phyloP scores from a whole-genome alignment of 1,139 yeast genomes.

The Insectozyma bohioensis region DNA sequence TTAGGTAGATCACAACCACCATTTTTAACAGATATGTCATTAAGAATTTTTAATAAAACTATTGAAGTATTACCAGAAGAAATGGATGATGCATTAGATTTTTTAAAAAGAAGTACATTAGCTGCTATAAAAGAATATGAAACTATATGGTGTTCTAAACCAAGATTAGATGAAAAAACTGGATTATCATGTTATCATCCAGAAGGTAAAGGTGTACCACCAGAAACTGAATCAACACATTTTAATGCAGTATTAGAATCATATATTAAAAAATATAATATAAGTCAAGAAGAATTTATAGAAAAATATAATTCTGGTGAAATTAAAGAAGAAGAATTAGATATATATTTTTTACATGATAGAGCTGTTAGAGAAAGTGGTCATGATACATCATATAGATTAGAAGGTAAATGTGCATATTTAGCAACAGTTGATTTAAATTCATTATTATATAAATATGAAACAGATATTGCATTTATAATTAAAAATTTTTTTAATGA shows the following conservation, averaged over 20 bases:
- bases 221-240: conserved; percentile 93
- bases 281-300: conserved; percentile 69
- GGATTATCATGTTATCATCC: conserved; percentile 93
- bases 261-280: conserved; percentile 61
- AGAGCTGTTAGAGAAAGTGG: conserved; percentile 97
- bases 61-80: conserved; percentile 40
- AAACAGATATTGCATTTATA: conserved; percentile 72
- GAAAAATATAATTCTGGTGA: conserved; percentile 65
- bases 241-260: conserved; percentile 73
- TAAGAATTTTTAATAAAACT: conserved; percentile 65
- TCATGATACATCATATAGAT: conserved; percentile 89
- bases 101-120: conserved; percentile 60
- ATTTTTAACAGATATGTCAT: conserved; percentile 91
- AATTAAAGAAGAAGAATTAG: conserved; percentile 74
- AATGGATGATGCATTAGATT: conserved; percentile 46
- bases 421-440: conserved; percentile 91
- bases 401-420: conserved; percentile 87
- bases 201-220: conserved; percentile 87
- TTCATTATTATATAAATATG: conserved; percentile 85
- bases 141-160: conserved; percentile 74
- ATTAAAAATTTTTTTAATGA: conserved; percentile 60
- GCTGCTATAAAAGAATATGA: conserved; percentile 90
- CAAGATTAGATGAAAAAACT: conserved; percentile 72
- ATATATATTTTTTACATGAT: conserved; percentile 87
- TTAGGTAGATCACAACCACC: conserved; percentile 96